Percentiles rank a stretch among this genome's conserved stretches.
These are phyloP conservation scores for Gymnopilus junonius DNA, from an alignment of 768 basidiomycete genomes.

Conservation along the genomic window DNA sequence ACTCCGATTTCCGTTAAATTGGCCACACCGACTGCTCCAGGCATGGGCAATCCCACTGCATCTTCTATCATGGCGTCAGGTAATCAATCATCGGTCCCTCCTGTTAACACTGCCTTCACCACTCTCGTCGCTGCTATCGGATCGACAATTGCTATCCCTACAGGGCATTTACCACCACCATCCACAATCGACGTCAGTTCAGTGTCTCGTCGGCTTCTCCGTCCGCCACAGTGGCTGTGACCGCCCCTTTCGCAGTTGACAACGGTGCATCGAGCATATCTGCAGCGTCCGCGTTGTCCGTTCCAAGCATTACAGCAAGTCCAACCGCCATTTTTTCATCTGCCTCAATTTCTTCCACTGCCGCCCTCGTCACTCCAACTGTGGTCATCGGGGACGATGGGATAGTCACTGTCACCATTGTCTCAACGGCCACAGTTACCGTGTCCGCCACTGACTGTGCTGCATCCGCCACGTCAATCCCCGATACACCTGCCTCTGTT, in stretches of 20 bases:
- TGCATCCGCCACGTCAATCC: slow-evolving; percentile 13
- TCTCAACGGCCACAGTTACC: slow-evolving; percentile 31
- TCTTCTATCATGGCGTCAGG: background rate
- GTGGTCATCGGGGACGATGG: slow-evolving; percentile 36
- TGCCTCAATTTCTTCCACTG: slow-evolving; percentile 10
- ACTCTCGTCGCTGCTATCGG: slow-evolving; percentile 1
- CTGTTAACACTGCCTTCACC: background rate
- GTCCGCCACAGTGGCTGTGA: slow-evolving; percentile 10
- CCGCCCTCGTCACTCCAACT: slow-evolving; percentile 26
- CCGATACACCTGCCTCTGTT: slow-evolving; percentile 16
- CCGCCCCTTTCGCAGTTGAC: slow-evolving; percentile 16
- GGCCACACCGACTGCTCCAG: background rate
- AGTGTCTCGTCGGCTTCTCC: background rate
- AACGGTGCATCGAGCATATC: background rate
- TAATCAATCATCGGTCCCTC: background rate
- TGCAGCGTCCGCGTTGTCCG: background rate
- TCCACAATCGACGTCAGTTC: slow-evolving; percentile 4
- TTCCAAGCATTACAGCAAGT: slow-evolving; percentile 1
- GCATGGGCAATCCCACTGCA: background rate
- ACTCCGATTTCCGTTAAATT: slow-evolving; percentile 11
- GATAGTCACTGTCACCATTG: slow-evolving; percentile 39
- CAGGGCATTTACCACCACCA: slow-evolving; percentile 2
- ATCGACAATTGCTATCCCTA: slow-evolving; percentile 2
- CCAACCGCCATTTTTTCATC: slow-evolving; percentile 2
- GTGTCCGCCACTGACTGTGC: slow-evolving; percentile 27